Evolutionary conservation across 2,329 filamentous ascomycete species (phyloP), one percentile per base, ranked within the genome.

Genomic region (Penicillium brevicompactum): DNA sequence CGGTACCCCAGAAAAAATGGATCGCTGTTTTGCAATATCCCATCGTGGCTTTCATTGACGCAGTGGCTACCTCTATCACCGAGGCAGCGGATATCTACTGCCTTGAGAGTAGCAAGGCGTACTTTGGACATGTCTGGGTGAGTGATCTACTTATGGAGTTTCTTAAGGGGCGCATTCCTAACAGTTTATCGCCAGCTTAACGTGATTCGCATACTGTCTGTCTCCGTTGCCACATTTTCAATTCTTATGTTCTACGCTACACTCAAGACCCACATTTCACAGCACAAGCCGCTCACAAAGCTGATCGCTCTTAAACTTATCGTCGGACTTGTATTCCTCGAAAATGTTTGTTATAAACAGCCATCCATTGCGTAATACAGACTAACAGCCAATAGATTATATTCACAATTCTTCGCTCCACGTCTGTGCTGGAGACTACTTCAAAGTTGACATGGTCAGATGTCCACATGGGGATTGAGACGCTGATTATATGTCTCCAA

Each of bases 1-100:
- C 2, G 6, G 14, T 37, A 6, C 31, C 16, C 6, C 34, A 69
- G 66, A 61, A 65, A 67, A 63, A 60, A 22, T 77, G 70, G 69
- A 57, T 74, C 49, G 55, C 60, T 10, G 66, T 78, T 37, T 74
- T 79, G 41, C 78, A 80, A 61, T 78, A 76, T 42, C 72, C 76
- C 0, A 27, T 69, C 10, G 53, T 70, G n/a, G 51, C 63, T 7
- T 51, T 67, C 4, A 38, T 61, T 7, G 47, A 67, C 5, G 64
- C 69, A 4, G 48, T 73, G n/a, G 62, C 52, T 2, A 67, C 67
- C 1, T 66, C 60, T 16, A 69, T 74, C 45, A 71, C 73, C 0
- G 60, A 74, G 46, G 67, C 68, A 0, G 51, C 52, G 0, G 63
- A 62, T 4, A 48, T 60, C 0, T 75, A 70, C 59, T 75, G 73